Evolutionary conservation across 2,329 filamentous ascomycete genomes (phyloP).

Genomic region (Ascochyta fabae): DNA sequence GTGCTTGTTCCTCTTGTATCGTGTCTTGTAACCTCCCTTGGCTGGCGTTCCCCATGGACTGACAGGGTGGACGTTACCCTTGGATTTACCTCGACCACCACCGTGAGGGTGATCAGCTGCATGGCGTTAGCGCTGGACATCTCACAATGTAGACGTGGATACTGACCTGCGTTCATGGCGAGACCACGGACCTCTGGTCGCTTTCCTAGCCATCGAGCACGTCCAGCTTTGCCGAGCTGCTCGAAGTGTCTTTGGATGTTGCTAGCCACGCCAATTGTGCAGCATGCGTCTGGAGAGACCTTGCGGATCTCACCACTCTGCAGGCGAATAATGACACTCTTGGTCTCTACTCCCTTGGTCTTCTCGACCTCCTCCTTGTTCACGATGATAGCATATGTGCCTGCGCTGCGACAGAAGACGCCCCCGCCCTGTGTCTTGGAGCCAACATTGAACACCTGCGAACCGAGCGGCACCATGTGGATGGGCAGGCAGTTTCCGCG

Average conservation of each 20-base stretch:
- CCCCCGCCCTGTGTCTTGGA: constrained; percentile 73
- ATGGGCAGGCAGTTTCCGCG: constrained; percentile 93
- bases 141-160: not conserved
- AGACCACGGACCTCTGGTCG: constrained; percentile 94
- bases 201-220: constrained; percentile 92
- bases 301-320: constrained; percentile 92
- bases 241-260: constrained; percentile 90
- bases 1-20: constrained; percentile 86
- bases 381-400: constrained; percentile 87
- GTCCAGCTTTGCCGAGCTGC: constrained; percentile 92
- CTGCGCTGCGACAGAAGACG: constrained; percentile 93
- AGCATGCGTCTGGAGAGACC: constrained; percentile 90
- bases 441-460: constrained; percentile 88
- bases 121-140: constrained; percentile 20
- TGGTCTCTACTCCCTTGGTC: constrained; percentile 66
- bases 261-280: constrained; percentile 92
- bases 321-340: constrained; percentile 82
- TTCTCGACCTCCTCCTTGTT: constrained; percentile 81
- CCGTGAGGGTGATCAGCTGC: constrained; percentile 93
- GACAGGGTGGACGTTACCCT: constrained; percentile 94
- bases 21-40: constrained; percentile 91
- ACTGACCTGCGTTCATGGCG: constrained; percentile 90
- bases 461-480: constrained; percentile 96
- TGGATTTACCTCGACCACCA: constrained; percentile 98
- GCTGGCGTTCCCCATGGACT: constrained; percentile 95